Evolutionary conservation across 2,329 filamentous ascomycete species (phyloP).

Genomic region (Xylariaceae sp.): DNA sequence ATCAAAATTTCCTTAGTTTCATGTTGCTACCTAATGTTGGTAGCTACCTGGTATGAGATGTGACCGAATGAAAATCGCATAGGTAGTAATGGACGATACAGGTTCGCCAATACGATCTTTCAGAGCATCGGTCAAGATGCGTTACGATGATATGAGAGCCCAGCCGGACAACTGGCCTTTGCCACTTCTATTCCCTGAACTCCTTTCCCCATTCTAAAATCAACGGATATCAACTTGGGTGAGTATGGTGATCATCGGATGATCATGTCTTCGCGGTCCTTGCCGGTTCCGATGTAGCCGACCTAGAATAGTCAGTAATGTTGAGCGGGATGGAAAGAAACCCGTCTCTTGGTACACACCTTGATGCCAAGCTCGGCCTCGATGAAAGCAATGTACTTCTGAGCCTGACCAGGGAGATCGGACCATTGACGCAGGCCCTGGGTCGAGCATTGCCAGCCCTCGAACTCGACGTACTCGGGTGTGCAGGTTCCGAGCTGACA

Average conservation of each 20-base stretch:
- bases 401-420: constrained; percentile 48
- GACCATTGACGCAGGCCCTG: constrained; percentile 45
- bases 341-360: constrained; percentile 4
- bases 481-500: constrained; percentile 44
- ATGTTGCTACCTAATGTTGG: too few relatives aligned
- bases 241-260: constrained; percentile 3
- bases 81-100: too few relatives aligned
- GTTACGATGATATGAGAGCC: too few relatives aligned
- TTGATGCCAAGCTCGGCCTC: constrained; percentile 15
- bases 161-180: neutral
- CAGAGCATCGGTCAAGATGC: neutral
- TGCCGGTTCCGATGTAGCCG: constrained; percentile 23
- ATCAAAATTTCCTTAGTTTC: too few relatives aligned
- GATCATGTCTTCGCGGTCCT: constrained; percentile 23
- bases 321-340: neutral
- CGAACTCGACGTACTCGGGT: constrained; percentile 49
- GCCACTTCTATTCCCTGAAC: constrained; percentile 8
- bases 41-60: too few relatives aligned
- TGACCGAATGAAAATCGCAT: neutral
- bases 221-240: neutral
- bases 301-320: constrained; percentile 14
- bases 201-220: constrained; percentile 9
- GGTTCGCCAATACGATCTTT: neutral
- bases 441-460: constrained; percentile 52
- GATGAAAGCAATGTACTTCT: constrained; percentile 46